Percentiles rank a stretch among this genome's conserved stretches.
These are phyloP conservation scores for Rhizophagus clarus DNA, from an alignment of 192 early-diverging fungal genomes.

Conservation along the genomic window DNA sequence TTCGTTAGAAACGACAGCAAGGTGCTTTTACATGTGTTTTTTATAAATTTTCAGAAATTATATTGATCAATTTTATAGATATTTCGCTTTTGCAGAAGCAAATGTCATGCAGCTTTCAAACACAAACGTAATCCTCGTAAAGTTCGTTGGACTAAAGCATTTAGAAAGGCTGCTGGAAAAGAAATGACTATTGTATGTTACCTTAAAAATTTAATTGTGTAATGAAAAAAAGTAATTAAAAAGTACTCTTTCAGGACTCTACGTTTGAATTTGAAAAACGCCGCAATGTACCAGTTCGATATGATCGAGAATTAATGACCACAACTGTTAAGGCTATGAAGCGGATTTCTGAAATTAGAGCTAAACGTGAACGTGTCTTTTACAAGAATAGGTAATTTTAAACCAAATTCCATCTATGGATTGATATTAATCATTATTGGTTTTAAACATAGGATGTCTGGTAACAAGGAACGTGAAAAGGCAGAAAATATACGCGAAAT, in stretches of 20 bases:
- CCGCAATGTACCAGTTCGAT: constrained; percentile 95
- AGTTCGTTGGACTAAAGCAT: constrained; percentile 99
- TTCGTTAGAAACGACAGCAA: constrained; percentile 99
- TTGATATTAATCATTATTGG: not conserved
- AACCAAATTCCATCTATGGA: not conserved
- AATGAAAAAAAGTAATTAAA: not conserved
- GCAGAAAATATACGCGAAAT: constrained; percentile 74
- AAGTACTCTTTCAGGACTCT: constrained; percentile 61
- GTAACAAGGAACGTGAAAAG: constrained; percentile 83
- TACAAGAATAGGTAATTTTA: constrained; percentile 71
- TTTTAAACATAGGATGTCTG: constrained; percentile 57
- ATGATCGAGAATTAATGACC: constrained; percentile 95
- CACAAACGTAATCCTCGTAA: constrained; percentile 99
- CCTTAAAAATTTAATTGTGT: not conserved
- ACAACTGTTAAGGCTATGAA: constrained; percentile 99
- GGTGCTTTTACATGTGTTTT: constrained; percentile 46
- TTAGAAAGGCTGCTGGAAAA: constrained; percentile 97
- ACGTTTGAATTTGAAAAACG: constrained; percentile 99
- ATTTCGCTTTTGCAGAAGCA: constrained; percentile 96
- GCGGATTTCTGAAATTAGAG: constrained; percentile 92
- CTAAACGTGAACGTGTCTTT: constrained; percentile 91
- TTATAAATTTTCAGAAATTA: not conserved
- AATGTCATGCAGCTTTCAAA: constrained; percentile 99
- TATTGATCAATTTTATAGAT: constrained; percentile 55
- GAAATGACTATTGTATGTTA: constrained; percentile 95